These are phyloP conservation scores for Talaromyces sp. DNA, from an alignment of 2,329 filamentous ascomycete genomes.

Conservation along the genomic window DNA sequence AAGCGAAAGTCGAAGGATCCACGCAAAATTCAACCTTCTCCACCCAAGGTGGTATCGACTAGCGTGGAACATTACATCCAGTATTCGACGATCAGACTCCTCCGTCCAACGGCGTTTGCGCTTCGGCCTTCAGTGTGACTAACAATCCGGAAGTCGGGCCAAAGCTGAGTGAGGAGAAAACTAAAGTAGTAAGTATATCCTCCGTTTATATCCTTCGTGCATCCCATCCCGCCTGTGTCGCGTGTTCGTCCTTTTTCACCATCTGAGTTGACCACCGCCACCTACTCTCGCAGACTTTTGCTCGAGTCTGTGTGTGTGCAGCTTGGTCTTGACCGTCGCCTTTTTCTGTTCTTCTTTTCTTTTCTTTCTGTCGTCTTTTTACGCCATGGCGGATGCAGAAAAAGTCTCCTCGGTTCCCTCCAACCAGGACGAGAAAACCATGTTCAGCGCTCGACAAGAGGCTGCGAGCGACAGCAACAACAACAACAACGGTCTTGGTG, in stretches of 20 bases:
- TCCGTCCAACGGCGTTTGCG: background rate
- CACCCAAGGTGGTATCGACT: background rate
- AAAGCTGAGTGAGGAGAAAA: background rate
- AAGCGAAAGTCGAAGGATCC: background rate
- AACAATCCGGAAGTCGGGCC: background rate
- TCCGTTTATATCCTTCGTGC: background rate
- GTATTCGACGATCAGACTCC: background rate
- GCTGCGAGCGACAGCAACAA: conserved; percentile 1
- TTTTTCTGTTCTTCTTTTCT: background rate
- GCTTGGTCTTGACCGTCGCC: background rate
- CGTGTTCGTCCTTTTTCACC: background rate
- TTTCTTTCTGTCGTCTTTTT: background rate
- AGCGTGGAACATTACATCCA: background rate
- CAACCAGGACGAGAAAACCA: conserved; percentile 4
- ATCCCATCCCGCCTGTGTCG: background rate
- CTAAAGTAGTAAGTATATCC: too few species aligned
- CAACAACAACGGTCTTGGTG: conserved; percentile 13
- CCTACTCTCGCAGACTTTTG: background rate
- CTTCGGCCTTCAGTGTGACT: background rate
- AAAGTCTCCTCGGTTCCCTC: background rate
- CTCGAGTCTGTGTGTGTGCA: background rate
- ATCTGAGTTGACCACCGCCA: background rate
- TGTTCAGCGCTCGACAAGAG: background rate
- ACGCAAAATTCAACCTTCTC: background rate
- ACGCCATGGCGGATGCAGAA: background rate